phyloP scores from a whole-genome alignment of 352 stramenopile genomes.

The Blastocystis sp. region DNA sequence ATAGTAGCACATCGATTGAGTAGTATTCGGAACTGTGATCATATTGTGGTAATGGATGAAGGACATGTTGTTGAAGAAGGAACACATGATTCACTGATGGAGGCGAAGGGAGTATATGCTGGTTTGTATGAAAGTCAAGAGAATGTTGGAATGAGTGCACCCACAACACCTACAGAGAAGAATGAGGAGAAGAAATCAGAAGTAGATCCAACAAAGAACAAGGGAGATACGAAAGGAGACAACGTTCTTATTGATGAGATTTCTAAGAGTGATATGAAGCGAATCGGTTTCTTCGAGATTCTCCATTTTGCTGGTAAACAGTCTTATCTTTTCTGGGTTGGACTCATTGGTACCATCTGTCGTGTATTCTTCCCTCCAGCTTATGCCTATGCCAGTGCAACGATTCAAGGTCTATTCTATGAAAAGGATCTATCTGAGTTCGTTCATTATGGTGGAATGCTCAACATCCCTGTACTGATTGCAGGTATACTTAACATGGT shows the following conservation, averaged over 20 bases:
- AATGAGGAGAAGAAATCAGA: not conserved
- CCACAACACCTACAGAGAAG: not conserved
- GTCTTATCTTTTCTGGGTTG: not conserved
- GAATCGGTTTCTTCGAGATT: not conserved
- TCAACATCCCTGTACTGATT: not conserved
- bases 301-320: not conserved
- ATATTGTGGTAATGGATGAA: constrained; percentile 84
- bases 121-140: constrained; percentile 68
- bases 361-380: not conserved
- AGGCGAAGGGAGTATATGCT: constrained; percentile 70
- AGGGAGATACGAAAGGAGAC: not conserved
- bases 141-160: not conserved
- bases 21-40: constrained; percentile 83
- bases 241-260: not conserved
- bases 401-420: not conserved
- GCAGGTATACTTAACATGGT: not conserved
- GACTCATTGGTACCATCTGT: constrained; percentile 1
- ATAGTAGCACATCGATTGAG: constrained; percentile 85
- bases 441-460: not conserved
- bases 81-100: constrained; percentile 82
- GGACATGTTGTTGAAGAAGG: constrained; percentile 83
- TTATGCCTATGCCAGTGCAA: not conserved
- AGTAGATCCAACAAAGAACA: not conserved
- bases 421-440: not conserved
- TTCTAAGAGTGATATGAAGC: not conserved